These are phyloP conservation scores for Septoria linicola DNA, from an alignment of 2,329 filamentous ascomycete species.

Conservation along the genomic window DNA sequence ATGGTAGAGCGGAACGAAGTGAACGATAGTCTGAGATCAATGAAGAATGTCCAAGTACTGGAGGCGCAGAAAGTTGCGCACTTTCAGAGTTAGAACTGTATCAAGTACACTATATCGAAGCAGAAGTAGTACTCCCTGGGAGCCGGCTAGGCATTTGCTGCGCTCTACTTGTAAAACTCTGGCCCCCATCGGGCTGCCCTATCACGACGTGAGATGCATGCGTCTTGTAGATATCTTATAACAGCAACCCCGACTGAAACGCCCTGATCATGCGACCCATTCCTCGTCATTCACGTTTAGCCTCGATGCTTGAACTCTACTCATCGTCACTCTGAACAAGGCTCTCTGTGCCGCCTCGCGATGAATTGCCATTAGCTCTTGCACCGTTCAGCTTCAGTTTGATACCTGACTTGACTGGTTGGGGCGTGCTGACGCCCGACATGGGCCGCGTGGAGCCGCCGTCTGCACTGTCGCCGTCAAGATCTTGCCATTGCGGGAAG, in stretches of 20 bases:
- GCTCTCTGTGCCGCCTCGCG: slow-evolving; percentile 44
- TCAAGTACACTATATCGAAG: slow-evolving; percentile 5
- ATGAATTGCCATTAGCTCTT: slow-evolving; percentile 46
- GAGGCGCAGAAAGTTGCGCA: too few species aligned
- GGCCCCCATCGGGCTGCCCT: neutral
- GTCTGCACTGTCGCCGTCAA: slow-evolving; percentile 52
- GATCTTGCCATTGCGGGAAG: slow-evolving; percentile 59
- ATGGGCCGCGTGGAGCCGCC: slow-evolving; percentile 51
- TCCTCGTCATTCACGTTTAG: neutral
- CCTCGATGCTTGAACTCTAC: slow-evolving; percentile 29
- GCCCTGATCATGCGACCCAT: neutral
- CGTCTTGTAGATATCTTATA: neutral
- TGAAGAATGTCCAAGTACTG: too few species aligned
- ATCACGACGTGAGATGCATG: neutral
- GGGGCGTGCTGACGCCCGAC: slow-evolving; percentile 63
- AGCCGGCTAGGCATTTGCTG: neutral
- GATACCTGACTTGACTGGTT: slow-evolving; percentile 50
- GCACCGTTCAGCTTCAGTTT: slow-evolving; percentile 65
- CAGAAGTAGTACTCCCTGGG: slow-evolving; percentile 2
- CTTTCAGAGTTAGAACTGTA: too few species aligned
- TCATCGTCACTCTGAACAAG: slow-evolving; percentile 57
- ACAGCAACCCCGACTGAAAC: neutral
- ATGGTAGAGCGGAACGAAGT: neutral
- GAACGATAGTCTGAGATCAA: neutral
- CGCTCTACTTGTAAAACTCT: too few species aligned